phyloP scores from a whole-genome alignment of 345 rosid genomes.

The Lepidium didymum region DNA sequence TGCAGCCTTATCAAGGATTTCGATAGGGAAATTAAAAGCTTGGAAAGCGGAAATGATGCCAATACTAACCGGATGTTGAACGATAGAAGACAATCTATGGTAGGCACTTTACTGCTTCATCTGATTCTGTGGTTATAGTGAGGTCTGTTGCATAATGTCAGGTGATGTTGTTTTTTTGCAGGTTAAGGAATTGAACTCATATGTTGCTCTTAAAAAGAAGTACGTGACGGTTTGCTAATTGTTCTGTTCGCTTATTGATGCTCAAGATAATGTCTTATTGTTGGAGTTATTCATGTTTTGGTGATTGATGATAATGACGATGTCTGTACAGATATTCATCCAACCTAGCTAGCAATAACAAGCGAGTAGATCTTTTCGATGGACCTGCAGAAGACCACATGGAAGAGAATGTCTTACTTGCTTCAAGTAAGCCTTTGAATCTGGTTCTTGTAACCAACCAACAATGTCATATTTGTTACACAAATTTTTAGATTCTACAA shows the following conservation, averaged over 20 bases:
- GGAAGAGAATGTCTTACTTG: slow-evolving; percentile 81
- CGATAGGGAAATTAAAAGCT: slow-evolving; percentile 66
- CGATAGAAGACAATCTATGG: slow-evolving; percentile 91
- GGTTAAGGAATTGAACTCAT: slow-evolving; percentile 80
- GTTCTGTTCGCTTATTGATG: neutral
- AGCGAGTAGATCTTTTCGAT: slow-evolving; percentile 86
- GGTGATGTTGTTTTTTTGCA: slow-evolving; percentile 28
- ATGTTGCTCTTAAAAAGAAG: slow-evolving; percentile 77
- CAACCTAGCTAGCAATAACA: slow-evolving; percentile 63
- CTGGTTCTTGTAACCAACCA: neutral
- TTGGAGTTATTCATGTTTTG: neutral
- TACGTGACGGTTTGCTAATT: slow-evolving; percentile 24
- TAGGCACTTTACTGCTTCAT: neutral
- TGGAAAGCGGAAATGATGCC: slow-evolving; percentile 60
- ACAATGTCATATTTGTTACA: neutral
- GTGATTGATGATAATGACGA: neutral
- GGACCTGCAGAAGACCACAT: slow-evolving; percentile 70
- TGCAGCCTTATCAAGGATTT: slow-evolving; percentile 92
- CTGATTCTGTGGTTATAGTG: neutral
- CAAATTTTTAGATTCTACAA: neutral
- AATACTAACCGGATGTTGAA: slow-evolving; percentile 57
- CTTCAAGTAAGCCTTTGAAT: slow-evolving; percentile 57
- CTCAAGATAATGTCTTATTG: neutral
- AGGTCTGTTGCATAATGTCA: neutral
- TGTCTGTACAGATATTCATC: slow-evolving; percentile 53